phyloP scores from a whole-genome alignment of 2,329 filamentous ascomycete species.

The Drechslera avenae region DNA sequence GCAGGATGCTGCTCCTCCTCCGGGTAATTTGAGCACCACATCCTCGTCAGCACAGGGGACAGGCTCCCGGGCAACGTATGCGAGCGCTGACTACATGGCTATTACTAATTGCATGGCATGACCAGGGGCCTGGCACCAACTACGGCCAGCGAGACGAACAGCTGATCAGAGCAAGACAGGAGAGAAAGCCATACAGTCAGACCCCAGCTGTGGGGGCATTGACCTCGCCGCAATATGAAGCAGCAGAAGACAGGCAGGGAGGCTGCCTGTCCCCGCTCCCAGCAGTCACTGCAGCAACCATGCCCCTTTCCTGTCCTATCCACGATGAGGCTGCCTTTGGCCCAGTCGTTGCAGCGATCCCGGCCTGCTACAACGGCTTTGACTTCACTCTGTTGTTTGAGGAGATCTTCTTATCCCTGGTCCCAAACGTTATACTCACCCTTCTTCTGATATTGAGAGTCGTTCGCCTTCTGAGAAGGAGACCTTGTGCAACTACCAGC shows the following conservation, averaged over 20 bases:
- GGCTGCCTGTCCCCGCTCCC: not conserved
- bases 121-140: not conserved
- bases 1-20: not conserved
- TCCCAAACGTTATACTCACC: constrained; percentile 13
- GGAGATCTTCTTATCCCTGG: constrained; percentile 24
- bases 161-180: not conserved
- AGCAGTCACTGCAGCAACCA: not conserved
- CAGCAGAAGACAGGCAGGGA: not conserved
- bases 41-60: not conserved
- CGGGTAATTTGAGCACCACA: not conserved
- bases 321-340: constrained; percentile 12
- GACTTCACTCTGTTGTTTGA: constrained; percentile 31
- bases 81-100: not conserved
- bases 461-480: not conserved
- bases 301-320: constrained; percentile 2
- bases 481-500: not conserved
- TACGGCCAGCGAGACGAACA: not conserved
- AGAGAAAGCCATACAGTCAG: constrained; percentile 2
- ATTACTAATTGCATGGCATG: not conserved
- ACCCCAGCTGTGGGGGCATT: not conserved
- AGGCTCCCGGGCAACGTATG: not conserved
- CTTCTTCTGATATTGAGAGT: constrained; percentile 10
- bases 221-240: not conserved
- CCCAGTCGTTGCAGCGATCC: constrained; percentile 5
- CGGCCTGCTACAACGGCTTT: constrained; percentile 19